Percentiles rank a stretch among this genome's conserved stretches.
Evolutionary conservation across 2,329 filamentous ascomycete species (phyloP).

Genomic region (Neopestalotiopsis rosae): DNA sequence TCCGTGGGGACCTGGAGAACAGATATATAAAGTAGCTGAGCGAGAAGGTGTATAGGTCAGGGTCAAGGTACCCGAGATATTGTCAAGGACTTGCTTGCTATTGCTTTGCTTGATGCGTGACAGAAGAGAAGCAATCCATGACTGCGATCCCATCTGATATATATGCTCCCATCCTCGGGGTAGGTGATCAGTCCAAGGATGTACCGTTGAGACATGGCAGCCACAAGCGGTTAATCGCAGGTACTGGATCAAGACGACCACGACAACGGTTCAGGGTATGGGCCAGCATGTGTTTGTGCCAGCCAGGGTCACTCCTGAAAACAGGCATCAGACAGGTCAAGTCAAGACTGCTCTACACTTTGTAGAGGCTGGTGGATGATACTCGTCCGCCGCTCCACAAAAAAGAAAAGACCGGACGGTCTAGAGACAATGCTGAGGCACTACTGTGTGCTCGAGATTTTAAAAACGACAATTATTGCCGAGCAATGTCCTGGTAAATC

Average conservation of each 20-base stretch:
- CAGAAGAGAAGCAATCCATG: conserved; percentile 24
- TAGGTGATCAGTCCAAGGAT: conserved; percentile 5
- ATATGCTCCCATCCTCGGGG: conserved; percentile 16
- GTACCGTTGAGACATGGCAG: conserved; percentile 1
- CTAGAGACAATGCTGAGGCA: conserved; percentile 11
- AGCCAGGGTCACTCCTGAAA: conserved; percentile 44
- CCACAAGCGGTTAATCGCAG: neutral
- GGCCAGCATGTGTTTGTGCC: conserved; percentile 43
- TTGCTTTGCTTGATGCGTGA: conserved; percentile 5
- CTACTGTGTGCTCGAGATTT: neutral
- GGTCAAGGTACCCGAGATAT: conserved; percentile 12
- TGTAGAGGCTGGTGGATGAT: neutral
- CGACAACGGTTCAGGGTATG: conserved; percentile 38
- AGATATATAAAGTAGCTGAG: conserved; percentile 22
- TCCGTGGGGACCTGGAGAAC: conserved; percentile 25
- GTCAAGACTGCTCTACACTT: conserved; percentile 28
- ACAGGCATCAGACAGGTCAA: conserved; percentile 52
- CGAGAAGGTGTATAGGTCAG: conserved; percentile 24
- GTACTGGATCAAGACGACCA: neutral
- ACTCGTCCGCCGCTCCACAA: conserved; percentile 26
- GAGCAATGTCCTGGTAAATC: neutral
- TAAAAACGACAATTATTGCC: conserved; percentile 14
- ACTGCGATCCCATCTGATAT: conserved; percentile 26
- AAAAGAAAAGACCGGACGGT: conserved; percentile 12
- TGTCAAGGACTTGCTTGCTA: neutral